Base-by-base conservation (phyloP, 441 rosid genomes). In the Aleurites moluccanus region DNA sequence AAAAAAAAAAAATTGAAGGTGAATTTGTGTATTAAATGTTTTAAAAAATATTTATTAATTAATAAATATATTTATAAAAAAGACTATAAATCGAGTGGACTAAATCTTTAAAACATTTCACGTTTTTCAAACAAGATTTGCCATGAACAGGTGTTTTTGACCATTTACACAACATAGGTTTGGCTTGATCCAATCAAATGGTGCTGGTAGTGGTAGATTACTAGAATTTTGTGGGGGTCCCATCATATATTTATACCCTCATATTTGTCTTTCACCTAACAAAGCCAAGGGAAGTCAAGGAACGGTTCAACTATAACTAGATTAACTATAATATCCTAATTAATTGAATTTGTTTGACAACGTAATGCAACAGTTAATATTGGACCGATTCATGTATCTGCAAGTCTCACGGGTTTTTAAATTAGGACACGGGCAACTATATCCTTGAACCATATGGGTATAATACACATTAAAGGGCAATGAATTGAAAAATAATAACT, bases 241-340 rank as follows among this genome's bases (percentile, higher is more conserved):
- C 40, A 64, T 59, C 3, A 49, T 30, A 47, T 2, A 45, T 45
- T 45, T 45, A 30, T 7, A 7, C 4, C 4, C 13, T n/a, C 4
- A 7, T 3, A 20, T 40, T 35, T 52, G 69, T 65, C 28, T 72
- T 33, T 20, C 40, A 50, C 77, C 69, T 42, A 55, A 66, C 69
- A 25, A 59, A 53, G 67, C 15, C 5, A 47, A 35, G n/a, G 15
- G 27, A 76, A 81, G 83, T 75, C 82, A 78, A 52, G 64, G 73
- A 79, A 77, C 80, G 76, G 89, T 79, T 86, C 81, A 83, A 76
- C 86, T 66, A 76, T 73, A 72, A 76, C 80, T 75, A 81, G 0
- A 76, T 66, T 62, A 47, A 44, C 27, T 14, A 72, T n/a, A n/a
- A n/a, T n/a, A n/a, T n/a, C n/a, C n/a, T 38, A 38, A 38, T 38